Conservation (phyloP, 768 basidiomycete genomes). For the Gautieria morchelliformis region DNA sequence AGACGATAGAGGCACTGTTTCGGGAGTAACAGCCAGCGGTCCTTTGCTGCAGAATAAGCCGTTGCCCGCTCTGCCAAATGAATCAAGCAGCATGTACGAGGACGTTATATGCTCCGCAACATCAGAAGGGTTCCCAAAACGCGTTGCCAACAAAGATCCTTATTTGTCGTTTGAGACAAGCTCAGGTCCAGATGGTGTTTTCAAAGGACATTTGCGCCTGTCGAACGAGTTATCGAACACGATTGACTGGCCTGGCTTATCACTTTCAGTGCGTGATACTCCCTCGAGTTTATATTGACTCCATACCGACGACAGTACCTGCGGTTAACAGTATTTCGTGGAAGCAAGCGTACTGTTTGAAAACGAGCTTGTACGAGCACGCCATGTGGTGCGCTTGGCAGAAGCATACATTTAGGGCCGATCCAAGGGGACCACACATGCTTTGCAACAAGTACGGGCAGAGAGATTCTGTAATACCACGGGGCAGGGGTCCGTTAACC, state of each 20-base stretch:
- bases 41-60: conserved; percentile 25
- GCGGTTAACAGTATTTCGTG: conserved; percentile 53
- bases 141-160: conserved; percentile 37
- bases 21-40: background rate
- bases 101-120: conserved; percentile 25
- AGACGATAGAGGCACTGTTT: background rate
- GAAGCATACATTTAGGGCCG: conserved; percentile 1
- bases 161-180: conserved; percentile 38
- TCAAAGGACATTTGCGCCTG: conserved; percentile 47
- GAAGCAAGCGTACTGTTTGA: conserved; percentile 60
- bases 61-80: conserved; percentile 18
- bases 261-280: conserved; percentile 45
- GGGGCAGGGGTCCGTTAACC: no score
- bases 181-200: conserved; percentile 60
- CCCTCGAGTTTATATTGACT: background rate
- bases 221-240: conserved; percentile 52
- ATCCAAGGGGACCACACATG: no score
- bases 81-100: conserved; percentile 37
- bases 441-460: no score
- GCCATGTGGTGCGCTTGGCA: conserved; percentile 41
- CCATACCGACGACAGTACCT: background rate
- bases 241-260: conserved; percentile 58
- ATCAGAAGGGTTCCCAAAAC: conserved; percentile 62
- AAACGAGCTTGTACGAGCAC: conserved; percentile 51
- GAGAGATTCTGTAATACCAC: no score